Conservation (phyloP, 225 moss, liverwort and hornwort species). For the Physcomitrellopsis africana region DNA sequence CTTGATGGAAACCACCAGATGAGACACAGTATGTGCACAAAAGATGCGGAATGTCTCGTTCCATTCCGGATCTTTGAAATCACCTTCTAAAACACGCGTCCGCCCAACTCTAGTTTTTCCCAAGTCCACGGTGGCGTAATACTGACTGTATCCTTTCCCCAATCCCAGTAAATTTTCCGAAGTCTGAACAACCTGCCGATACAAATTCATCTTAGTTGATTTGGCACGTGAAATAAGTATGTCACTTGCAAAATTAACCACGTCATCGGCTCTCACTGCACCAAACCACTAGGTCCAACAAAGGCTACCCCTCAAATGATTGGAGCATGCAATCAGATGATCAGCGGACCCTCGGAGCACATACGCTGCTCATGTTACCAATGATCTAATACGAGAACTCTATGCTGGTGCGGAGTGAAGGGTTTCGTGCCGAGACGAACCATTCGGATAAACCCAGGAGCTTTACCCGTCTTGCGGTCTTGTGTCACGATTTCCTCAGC, state of each 20-base stretch:
- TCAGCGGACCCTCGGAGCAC: too few relatives aligned
- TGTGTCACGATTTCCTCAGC: conserved; percentile 45
- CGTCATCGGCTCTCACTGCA: too few relatives aligned
- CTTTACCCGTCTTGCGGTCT: conserved; percentile 36
- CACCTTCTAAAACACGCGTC: conserved; percentile 18
- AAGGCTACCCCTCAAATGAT: too few relatives aligned
- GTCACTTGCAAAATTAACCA: not conserved
- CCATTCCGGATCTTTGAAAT: conserved; percentile 30
- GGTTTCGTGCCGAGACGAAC: conserved; percentile 4
- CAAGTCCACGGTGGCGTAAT: conserved; percentile 35
- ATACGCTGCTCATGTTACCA: too few relatives aligned
- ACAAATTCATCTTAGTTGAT: not conserved
- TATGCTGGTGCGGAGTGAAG: too few relatives aligned
- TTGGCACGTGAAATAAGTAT: not conserved
- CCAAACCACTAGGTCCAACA: too few relatives aligned
- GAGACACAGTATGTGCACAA: conserved; percentile 27
- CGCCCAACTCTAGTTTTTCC: conserved; percentile 32
- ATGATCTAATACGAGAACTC: too few relatives aligned
- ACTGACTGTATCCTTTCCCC: conserved; percentile 34
- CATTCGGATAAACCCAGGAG: conserved; percentile 34
- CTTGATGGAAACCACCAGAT: conserved; percentile 26
- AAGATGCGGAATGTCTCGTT: conserved; percentile 31
- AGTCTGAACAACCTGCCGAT: conserved; percentile 27
- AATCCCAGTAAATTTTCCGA: conserved; percentile 13
- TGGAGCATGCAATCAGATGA: too few relatives aligned